These are phyloP conservation scores for Neonectria magnoliae DNA, from an alignment of 2,329 filamentous ascomycete species.

Conservation along the genomic window DNA sequence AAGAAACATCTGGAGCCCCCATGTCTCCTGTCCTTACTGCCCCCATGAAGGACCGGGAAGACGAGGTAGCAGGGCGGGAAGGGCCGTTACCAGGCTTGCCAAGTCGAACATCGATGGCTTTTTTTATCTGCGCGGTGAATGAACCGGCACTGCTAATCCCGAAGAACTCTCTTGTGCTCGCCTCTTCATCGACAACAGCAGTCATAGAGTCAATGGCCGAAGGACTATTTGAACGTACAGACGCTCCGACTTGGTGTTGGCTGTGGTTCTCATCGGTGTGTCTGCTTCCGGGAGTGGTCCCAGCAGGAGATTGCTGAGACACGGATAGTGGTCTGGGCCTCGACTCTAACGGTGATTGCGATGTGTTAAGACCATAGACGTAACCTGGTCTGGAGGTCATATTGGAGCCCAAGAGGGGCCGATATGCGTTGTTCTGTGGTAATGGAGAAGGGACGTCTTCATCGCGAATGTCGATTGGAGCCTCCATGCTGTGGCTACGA, in stretches of 20 bases:
- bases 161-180: constrained; percentile 55
- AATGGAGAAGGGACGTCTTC: not conserved
- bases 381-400: not conserved
- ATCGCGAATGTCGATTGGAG: not conserved
- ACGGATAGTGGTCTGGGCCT: not conserved
- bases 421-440: not conserved
- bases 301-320: constrained; percentile 20
- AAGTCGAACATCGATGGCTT: constrained; percentile 50
- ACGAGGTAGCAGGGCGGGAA: not conserved
- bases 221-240: constrained; percentile 34
- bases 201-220: constrained; percentile 58
- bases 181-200: constrained; percentile 54
- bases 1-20: constrained; percentile 43
- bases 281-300: constrained; percentile 21
- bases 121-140: constrained; percentile 58
- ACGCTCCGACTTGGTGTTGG: constrained; percentile 24
- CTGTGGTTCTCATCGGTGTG: constrained; percentile 15
- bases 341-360: not conserved
- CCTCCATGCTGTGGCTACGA: constrained; percentile 7
- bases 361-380: not conserved
- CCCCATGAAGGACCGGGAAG: not conserved
- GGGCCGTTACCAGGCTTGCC: constrained; percentile 26
- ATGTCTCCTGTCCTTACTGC: constrained; percentile 6
- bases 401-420: not conserved
- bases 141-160: constrained; percentile 58